These are phyloP conservation scores for Hymenoscyphus scutula DNA, from an alignment of 2,329 filamentous ascomycete genomes.

Conservation along the genomic window DNA sequence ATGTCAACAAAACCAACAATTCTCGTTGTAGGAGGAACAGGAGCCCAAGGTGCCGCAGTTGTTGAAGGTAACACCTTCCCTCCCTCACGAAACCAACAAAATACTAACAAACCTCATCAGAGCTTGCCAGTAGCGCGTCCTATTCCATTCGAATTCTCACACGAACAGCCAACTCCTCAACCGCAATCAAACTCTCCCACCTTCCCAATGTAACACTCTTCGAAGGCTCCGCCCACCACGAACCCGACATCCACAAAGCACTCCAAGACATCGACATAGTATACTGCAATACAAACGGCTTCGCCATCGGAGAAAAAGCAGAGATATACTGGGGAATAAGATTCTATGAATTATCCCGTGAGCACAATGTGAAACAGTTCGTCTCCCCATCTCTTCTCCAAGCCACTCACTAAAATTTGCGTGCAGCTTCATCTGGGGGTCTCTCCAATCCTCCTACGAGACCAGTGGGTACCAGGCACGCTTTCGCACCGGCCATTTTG, in stretches of 20 bases:
- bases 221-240: conserved; percentile 18
- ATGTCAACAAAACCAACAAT: conserved; percentile 6
- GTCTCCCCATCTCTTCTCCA: conserved; percentile 14
- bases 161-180: conserved; percentile 11
- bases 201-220: conserved; percentile 24
- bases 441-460: conserved; percentile 1
- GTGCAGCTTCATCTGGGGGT: not conserved
- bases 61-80: not conserved
- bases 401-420: not conserved
- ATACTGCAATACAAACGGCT: conserved; percentile 31
- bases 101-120: not conserved
- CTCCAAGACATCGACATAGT: conserved; percentile 24
- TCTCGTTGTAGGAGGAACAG: conserved; percentile 15
- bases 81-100: not conserved
- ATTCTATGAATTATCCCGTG: conserved; percentile 27
- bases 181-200: conserved; percentile 21
- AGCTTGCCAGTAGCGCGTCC: conserved; percentile 4
- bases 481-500: conserved; percentile 26
- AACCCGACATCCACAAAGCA: conserved; percentile 17
- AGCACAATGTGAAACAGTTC: conserved; percentile 25
- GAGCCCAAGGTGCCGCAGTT: conserved; percentile 11
- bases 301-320: conserved; percentile 30
- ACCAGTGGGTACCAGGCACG: conserved; percentile 5
- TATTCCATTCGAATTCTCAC: conserved; percentile 19
- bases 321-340: conserved; percentile 30